phyloP scores from a whole-genome alignment of 495 filamentous ascomycete genomes.

The Aspergillus sclerotioniger region DNA sequence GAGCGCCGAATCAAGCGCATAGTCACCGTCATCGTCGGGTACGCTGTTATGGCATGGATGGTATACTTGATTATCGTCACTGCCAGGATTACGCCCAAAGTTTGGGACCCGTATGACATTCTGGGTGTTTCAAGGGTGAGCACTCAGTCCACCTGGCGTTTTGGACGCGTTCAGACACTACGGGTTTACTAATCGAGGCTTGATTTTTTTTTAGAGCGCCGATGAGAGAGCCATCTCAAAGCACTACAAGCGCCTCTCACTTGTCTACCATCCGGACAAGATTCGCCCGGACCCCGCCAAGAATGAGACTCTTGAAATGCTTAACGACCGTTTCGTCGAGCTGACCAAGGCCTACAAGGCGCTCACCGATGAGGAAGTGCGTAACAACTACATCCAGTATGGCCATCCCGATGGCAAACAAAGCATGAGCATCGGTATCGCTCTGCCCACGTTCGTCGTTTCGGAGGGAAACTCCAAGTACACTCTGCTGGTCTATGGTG shows the following conservation, averaged over 20 bases:
- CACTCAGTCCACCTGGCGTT: neutral
- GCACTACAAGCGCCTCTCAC: constrained; percentile 79
- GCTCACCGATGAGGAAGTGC: constrained; percentile 91
- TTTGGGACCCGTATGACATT: constrained; percentile 97
- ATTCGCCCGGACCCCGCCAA: constrained; percentile 72
- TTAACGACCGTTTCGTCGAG: constrained; percentile 89
- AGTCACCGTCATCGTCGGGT: constrained; percentile 71
- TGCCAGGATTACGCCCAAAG: constrained; percentile 66
- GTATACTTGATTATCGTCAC: constrained; percentile 83
- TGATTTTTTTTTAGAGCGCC: constrained; percentile 54
- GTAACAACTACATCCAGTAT: constrained; percentile 93
- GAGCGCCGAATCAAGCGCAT: constrained; percentile 87
- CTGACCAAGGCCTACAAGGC: constrained; percentile 96
- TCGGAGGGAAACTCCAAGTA: constrained; percentile 94
- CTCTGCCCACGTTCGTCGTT: constrained; percentile 88
- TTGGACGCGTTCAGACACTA: neutral
- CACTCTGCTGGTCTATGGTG: constrained; percentile 83
- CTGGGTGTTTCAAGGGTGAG: constrained; percentile 76
- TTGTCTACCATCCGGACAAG: constrained; percentile 93
- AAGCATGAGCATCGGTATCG: constrained; percentile 96
- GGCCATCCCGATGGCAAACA: constrained; percentile 98
- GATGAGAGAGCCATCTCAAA: constrained; percentile 87
- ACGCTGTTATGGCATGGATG: constrained; percentile 87
- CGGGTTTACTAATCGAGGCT: constrained; percentile 5
- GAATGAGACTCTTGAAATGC: constrained; percentile 82